A percentile compares a stretch with the other conserved stretches of the same genome.
phyloP scores from a whole-genome alignment of 352 stramenopile species.

The Globisporangium okanoganense region DNA sequence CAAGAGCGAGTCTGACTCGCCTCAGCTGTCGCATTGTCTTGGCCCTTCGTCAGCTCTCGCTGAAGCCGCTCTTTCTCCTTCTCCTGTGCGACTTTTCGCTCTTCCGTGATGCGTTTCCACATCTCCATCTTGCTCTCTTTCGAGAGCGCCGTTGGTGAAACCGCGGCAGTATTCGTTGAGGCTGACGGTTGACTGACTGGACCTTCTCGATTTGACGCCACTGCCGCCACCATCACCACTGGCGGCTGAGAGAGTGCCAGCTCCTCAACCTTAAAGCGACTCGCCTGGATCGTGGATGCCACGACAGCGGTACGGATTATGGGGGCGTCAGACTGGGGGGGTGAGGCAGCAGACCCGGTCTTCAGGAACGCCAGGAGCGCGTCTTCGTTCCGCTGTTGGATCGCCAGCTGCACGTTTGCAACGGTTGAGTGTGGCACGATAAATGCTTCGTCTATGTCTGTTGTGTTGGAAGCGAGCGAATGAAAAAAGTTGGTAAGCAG shows the following conservation, averaged over 20 bases:
- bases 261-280: constrained; percentile 20
- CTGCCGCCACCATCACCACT: neutral
- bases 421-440: constrained; percentile 13
- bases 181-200: neutral
- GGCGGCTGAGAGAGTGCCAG: constrained; percentile 1
- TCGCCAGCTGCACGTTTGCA: constrained; percentile 18
- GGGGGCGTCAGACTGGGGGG: neutral
- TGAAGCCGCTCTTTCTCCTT: constrained; percentile 19
- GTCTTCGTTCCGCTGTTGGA: constrained; percentile 21
- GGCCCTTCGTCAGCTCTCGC: neutral
- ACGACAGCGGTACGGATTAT: constrained; percentile 3
- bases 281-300: constrained; percentile 2
- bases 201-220: neutral
- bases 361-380: constrained; percentile 19
- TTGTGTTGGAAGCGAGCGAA: constrained; percentile 10
- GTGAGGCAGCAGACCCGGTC: constrained; percentile 9
- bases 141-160: constrained; percentile 20
- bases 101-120: constrained; percentile 57
- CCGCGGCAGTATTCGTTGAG: neutral
- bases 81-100: constrained; percentile 33
- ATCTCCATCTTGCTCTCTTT: constrained; percentile 59
- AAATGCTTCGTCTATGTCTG: constrained; percentile 14
- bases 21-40: neutral
- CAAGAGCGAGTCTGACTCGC: neutral
- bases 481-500: constrained; percentile 42